These are phyloP conservation scores for Exophiala bonariae DNA, from an alignment of 2,329 filamentous ascomycete species.

Conservation along the genomic window DNA sequence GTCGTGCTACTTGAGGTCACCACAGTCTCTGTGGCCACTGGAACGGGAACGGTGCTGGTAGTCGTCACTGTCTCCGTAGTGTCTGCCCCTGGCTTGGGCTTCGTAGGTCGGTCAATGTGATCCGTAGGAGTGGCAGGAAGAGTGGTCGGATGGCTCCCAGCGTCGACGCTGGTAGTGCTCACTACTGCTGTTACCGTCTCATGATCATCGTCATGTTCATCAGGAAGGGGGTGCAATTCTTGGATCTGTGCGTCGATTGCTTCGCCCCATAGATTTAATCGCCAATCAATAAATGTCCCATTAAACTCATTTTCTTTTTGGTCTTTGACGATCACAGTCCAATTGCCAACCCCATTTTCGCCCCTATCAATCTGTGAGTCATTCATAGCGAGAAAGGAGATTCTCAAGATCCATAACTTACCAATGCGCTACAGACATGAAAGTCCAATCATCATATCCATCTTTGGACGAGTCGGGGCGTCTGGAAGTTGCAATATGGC, in stretches of 20 bases:
- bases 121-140: slow-evolving; percentile 56
- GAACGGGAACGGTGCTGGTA: slow-evolving; percentile 31
- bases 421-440: slow-evolving; percentile 98
- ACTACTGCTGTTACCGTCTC: slow-evolving; percentile 57
- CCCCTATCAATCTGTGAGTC: slow-evolving; percentile 62
- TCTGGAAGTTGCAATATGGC: slow-evolving; percentile 77
- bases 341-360: slow-evolving; percentile 81
- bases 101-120: slow-evolving; percentile 65
- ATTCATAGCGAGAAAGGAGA: not conserved
- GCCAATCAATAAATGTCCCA: slow-evolving; percentile 87
- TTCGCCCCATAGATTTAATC: slow-evolving; percentile 92
- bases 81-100: slow-evolving; percentile 52
- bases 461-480: slow-evolving; percentile 62
- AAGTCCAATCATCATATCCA: slow-evolving; percentile 95
- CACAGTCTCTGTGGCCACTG: slow-evolving; percentile 33
- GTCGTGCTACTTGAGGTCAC: slow-evolving; percentile 26
- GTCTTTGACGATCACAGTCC: slow-evolving; percentile 90
- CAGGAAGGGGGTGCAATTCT: slow-evolving; percentile 75
- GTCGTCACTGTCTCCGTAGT: slow-evolving; percentile 26
- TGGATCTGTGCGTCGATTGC: slow-evolving; percentile 74
- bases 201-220: slow-evolving; percentile 78
- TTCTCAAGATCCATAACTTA: slow-evolving; percentile 46
- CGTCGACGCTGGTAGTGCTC: slow-evolving; percentile 62
- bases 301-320: slow-evolving; percentile 72
- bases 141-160: slow-evolving; percentile 47